phyloP scores from a whole-genome alignment of 2,329 filamentous ascomycete genomes.

The Mollisia scopiformis region DNA sequence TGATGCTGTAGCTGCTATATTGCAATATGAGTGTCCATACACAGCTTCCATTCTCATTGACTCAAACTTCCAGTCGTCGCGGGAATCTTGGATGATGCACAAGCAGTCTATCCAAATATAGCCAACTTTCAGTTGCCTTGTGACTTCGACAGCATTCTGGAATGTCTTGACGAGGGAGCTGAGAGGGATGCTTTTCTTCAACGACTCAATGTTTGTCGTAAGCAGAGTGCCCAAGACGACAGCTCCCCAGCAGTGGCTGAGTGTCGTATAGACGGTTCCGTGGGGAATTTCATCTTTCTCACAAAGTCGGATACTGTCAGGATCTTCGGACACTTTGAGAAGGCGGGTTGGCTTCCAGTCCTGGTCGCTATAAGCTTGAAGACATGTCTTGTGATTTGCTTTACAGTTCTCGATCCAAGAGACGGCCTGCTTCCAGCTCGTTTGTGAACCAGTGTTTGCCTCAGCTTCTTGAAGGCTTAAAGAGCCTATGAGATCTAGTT shows the following conservation, averaged over 20 bases:
- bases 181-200: neutral
- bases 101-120: slow-evolving; percentile 13
- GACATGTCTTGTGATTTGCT: neutral
- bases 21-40: slow-evolving; percentile 1
- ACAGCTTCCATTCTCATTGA: slow-evolving; percentile 5
- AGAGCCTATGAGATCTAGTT: neutral
- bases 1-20: neutral
- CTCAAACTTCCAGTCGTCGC: neutral
- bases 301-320: neutral
- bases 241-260: neutral
- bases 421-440: neutral
- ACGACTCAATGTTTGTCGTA: neutral
- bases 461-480: neutral
- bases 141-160: neutral
- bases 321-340: neutral
- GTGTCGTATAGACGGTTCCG: neutral
- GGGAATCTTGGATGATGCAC: slow-evolving; percentile 10
- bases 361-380: neutral
- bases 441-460: neutral
- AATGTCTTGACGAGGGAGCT: neutral
- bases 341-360: neutral
- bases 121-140: neutral
- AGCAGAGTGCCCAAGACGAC: neutral
- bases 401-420: neutral
- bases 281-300: neutral